These are phyloP conservation scores for Tilletia setariae DNA, from an alignment of 1,284 basidiomycete species.

Conservation along the genomic window DNA sequence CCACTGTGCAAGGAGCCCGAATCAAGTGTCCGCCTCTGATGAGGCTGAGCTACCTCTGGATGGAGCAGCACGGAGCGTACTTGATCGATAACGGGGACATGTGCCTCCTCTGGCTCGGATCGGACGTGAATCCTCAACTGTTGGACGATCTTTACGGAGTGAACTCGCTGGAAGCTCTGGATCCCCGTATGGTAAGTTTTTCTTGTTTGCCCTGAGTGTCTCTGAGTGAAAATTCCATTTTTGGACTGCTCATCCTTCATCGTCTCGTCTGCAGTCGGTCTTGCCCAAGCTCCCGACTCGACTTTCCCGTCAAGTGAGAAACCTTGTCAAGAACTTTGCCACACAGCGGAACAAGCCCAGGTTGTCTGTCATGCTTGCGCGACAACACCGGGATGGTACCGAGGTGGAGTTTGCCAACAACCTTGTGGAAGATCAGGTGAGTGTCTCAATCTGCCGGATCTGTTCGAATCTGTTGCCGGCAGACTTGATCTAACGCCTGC, in stretches of 20 bases:
- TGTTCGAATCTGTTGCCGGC: neutral
- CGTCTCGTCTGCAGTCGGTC: slow-evolving; percentile 59
- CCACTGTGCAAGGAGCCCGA: slow-evolving; percentile 57
- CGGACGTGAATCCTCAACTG: slow-evolving; percentile 74
- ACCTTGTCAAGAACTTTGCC: slow-evolving; percentile 72
- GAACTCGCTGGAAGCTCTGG: slow-evolving; percentile 71
- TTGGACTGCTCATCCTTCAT: neutral
- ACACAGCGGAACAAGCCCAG: slow-evolving; percentile 64
- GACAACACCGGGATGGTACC: slow-evolving; percentile 86
- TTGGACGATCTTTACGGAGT: slow-evolving; percentile 81
- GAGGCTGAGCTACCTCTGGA: slow-evolving; percentile 78
- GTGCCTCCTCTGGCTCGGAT: slow-evolving; percentile 87
- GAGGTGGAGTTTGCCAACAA: slow-evolving; percentile 97
- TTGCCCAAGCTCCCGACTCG: slow-evolving; percentile 73
- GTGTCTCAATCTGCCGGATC: neutral
- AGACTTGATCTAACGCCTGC: neutral
- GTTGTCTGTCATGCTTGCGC: slow-evolving; percentile 72
- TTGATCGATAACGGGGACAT: slow-evolving; percentile 89
- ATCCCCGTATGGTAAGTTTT: slow-evolving; percentile 67
- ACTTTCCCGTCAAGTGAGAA: slow-evolving; percentile 78
- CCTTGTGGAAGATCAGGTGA: slow-evolving; percentile 80
- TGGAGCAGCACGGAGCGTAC: slow-evolving; percentile 88
- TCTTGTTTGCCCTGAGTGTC: too few species aligned
- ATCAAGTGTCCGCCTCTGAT: slow-evolving; percentile 74
- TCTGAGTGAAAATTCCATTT: neutral